Percentiles rank a stretch among this genome's conserved stretches.
Evolutionary conservation across 306 rosid species (phyloP).

Genomic region (Lotus japonicus): DNA sequence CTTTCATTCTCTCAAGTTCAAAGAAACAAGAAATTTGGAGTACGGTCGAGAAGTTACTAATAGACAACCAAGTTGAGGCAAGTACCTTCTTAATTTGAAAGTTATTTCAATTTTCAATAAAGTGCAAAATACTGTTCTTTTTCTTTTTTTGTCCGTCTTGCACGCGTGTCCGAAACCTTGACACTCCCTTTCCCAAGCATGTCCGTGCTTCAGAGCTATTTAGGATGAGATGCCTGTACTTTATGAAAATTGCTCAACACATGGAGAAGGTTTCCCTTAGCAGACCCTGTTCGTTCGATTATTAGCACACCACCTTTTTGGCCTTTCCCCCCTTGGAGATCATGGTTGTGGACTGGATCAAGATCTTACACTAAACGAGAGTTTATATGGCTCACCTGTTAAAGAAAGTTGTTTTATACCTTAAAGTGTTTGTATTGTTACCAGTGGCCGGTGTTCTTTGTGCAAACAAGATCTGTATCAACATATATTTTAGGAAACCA

Average conservation of each 20-base stretch:
- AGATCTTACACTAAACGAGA: not conserved
- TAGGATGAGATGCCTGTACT: constrained; percentile 1
- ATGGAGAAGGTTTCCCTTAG: not conserved
- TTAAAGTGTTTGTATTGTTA: not conserved
- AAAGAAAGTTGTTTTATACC: not conserved
- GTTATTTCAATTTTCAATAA: not conserved
- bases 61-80: constrained; percentile 99
- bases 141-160: not conserved
- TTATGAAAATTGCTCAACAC: not conserved
- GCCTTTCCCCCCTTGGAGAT: not conserved
- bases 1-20: constrained; percentile 59
- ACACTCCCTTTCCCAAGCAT: too few relatives aligned
- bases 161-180: too few relatives aligned
- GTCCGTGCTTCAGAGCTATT: too few relatives aligned
- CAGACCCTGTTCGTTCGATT: not conserved
- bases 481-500: constrained; percentile 5
- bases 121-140: not conserved
- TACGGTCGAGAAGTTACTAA: constrained; percentile 82
- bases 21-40: constrained; percentile 82
- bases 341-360: not conserved
- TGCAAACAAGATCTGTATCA: not conserved
- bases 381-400: not conserved
- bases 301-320: not conserved
- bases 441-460: not conserved
- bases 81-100: constrained; percentile 25